phyloP scores from a whole-genome alignment of 768 basidiomycete genomes.

The Mycena alexandri region DNA sequence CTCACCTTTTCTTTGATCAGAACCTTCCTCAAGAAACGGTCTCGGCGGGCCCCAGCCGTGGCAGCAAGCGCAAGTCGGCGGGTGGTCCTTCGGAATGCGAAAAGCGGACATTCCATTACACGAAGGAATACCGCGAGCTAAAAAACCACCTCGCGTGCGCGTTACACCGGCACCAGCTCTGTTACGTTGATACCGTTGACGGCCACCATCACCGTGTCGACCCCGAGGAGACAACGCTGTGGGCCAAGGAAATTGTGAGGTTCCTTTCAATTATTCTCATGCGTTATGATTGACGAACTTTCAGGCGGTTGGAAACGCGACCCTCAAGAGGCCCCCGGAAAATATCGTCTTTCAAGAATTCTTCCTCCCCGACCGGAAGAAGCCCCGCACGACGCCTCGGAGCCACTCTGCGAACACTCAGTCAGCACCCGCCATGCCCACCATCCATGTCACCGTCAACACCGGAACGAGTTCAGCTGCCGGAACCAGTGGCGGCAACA shows the following conservation, averaged over 20 bases:
- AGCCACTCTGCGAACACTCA: not conserved
- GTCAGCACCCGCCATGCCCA: not conserved
- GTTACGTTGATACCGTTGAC: not conserved
- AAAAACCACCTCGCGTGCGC: constrained; percentile 14
- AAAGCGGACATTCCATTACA: constrained; percentile 15
- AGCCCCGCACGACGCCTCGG: not conserved
- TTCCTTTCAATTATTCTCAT: too few relatives aligned
- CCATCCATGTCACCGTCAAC: constrained; percentile 26
- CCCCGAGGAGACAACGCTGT: not conserved
- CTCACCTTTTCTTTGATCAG: too few relatives aligned
- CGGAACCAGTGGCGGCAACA: not conserved
- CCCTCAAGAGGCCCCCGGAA: not conserved
- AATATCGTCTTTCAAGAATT: constrained; percentile 27
- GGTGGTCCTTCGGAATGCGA: not conserved
- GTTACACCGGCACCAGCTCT: constrained; percentile 5
- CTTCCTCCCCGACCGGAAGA: constrained; percentile 9
- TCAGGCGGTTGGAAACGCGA: not conserved
- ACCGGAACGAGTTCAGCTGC: constrained; percentile 8
- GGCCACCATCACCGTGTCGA: constrained; percentile 18
- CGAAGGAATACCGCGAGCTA: constrained; percentile 13
- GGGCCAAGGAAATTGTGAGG: constrained; percentile 30
- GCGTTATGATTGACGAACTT: not conserved
- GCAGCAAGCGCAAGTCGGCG: constrained; percentile 20
- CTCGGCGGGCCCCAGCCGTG: not conserved
- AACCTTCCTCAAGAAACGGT: constrained; percentile 19